Base-by-base conservation (phyloP, 2,329 filamentous ascomycete species). In the Didymella pomorum region DNA sequence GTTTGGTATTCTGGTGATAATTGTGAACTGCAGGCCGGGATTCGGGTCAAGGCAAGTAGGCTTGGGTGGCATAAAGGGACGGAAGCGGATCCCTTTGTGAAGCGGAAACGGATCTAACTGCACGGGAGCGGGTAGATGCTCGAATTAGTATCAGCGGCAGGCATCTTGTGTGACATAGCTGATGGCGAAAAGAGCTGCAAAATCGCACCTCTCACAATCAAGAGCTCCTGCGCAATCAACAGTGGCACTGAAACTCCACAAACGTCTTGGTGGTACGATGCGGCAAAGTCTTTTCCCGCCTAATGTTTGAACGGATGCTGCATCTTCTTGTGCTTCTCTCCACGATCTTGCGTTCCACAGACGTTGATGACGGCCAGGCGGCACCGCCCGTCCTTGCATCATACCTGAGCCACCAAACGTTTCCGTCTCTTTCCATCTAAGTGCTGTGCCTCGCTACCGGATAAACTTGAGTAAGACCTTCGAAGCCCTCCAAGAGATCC, bases 391-490 rank as follows among this genome's bases (percentile, higher is more conserved):
- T 35, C 9, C 25, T 45, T 23, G 46, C 51, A n/a, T 58, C 42
- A 51, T 26, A 43, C 31, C 33, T 43, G 31, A 54, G 26, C 26
- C 26, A 50, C 20, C 51, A 41, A 45, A 25, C 25, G 25, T 26
- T 18, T 23, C 28, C 50, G 41, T 41, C 49, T 58, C 50, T 54
- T 51, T 54, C 35, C 31, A 54, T 45, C 11, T 51, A 42, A 14
- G 28, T 42, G 46, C 46, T 48, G 20, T 54, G 20, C 39, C 45
- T 58, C 50, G 31, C 43, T 33, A 41, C 31, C 56, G 56, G 50
- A 42, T 54, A 42, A 58, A 54, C 33, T 37, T 18, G 35, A 51
- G 26, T 21, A 35, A 11, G 8, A 10, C 16, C 20, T 16, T 42
- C 25, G 49, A 58, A 49, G 21, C 23, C 21, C 16, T 33, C 26